Evolutionary conservation across 2,329 filamentous ascomycete species (phyloP).

Genomic region (Leptographium wingfieldii): DNA sequence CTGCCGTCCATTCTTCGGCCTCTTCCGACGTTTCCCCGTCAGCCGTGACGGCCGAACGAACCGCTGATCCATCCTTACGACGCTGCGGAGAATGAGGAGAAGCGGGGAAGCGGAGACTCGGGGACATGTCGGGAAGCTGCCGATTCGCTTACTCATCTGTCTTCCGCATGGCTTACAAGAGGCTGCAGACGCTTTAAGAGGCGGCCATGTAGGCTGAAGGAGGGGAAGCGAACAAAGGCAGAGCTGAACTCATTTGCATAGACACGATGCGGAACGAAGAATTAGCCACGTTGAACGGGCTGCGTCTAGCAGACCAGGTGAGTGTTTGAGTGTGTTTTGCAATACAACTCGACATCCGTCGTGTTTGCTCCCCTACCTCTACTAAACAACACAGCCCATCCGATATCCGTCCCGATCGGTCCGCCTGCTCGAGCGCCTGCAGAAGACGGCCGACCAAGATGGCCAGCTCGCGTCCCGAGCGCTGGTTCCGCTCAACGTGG

Average conservation of each 20-base stretch:
- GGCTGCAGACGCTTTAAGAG: too few species aligned
- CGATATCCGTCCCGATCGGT: neutral
- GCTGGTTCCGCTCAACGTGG: slow-evolving; percentile 10
- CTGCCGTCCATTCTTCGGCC: neutral
- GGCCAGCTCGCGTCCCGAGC: neutral
- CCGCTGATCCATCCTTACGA: neutral
- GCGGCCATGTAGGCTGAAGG: too few species aligned
- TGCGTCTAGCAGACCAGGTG: neutral
- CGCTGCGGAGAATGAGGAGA: slow-evolving; percentile 1
- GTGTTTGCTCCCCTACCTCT: neutral
- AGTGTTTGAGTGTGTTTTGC: neutral
- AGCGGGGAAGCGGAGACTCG: neutral
- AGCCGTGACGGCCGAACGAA: neutral
- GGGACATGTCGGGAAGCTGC: neutral
- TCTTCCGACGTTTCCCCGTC: neutral
- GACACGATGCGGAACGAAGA: neutral
- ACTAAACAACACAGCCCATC: neutral
- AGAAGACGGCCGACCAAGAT: neutral
- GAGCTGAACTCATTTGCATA: too few species aligned
- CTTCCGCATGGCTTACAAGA: neutral
- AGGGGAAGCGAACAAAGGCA: too few species aligned
- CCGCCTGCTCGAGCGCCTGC: neutral
- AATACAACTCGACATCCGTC: too few species aligned
- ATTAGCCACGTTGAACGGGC: neutral
- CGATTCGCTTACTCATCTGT: neutral